Evolutionary conservation across 805 yeast genomes (phyloP), one percentile per base, ranked within the genome.

Genomic region (Scheffersomyces stipitis): DNA sequence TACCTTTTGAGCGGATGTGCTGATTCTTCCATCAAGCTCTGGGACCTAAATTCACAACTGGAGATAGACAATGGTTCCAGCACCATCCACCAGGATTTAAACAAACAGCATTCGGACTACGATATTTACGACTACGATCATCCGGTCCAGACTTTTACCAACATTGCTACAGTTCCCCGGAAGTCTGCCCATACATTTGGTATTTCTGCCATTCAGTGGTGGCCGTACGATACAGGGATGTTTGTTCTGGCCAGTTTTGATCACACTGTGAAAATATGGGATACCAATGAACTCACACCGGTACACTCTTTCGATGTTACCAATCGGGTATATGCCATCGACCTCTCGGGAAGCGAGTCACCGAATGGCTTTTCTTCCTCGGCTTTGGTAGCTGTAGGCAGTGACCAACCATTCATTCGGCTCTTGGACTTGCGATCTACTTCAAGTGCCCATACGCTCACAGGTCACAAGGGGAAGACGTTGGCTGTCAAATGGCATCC

Each of bases 181-280:
- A 62, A 58, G 34, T 34, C 68, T 4, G 69, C 58, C 12, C 97
- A 90, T 53, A 56, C 64, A 14, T 87, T 71, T 55, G 96, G 96
- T 0, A 70, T 90, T 0, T 84, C 95, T 0, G 62, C 76, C 12
- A 66, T 86, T 1, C 69, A 73, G 49, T 90, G 97, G 97, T 91
- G 96, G 91, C 89, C 93, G 0, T 65, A 66, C 30, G 97, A 90
- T 58, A 78, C 81, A 23, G 96, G 96, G 1, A 72, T 90, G 81
- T 89, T 88, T 63, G 71, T 88, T 14, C 75, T 88, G 3, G 79
- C 88, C 1, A 86, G 96, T 0, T 87, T 80, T 56, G 97, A 90
- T 58, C 78, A 76, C 40, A 75, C 79, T 0, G 75, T 89, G 15
- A 84, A 81, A 44, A 69, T 88, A 1, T 90, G 95, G 95, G 96